Conservation (phyloP, 176 grass and related monocot species). For the Pharus latifolius region DNA sequence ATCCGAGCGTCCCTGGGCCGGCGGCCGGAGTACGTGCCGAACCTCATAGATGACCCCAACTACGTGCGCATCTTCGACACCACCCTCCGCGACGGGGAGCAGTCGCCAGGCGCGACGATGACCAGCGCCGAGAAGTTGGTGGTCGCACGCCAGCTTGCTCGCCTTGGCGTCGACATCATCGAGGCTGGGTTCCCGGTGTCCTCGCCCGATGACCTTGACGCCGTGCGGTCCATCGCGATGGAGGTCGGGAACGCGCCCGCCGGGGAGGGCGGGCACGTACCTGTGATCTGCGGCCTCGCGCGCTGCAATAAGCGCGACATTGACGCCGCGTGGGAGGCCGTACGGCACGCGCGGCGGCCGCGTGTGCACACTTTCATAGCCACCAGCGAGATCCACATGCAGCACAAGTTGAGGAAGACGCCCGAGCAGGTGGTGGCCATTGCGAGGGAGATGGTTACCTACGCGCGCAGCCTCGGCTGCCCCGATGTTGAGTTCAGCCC, state of each 20-base stretch:
- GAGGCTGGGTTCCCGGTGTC: slow-evolving; percentile 85
- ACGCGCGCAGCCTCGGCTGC: slow-evolving; percentile 75
- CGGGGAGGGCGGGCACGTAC: slow-evolving; percentile 50
- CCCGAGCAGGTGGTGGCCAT: slow-evolving; percentile 55
- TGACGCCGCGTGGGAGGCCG: slow-evolving; percentile 88
- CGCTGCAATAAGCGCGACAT: slow-evolving; percentile 69
- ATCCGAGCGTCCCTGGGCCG: neutral
- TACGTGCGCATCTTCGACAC: slow-evolving; percentile 94
- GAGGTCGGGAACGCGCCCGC: slow-evolving; percentile 66
- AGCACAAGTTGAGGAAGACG: slow-evolving; percentile 60
- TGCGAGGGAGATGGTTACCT: slow-evolving; percentile 70
- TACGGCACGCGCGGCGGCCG: slow-evolving; percentile 55
- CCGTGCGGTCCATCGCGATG: slow-evolving; percentile 78
- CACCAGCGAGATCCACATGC: slow-evolving; percentile 87
- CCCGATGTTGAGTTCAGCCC: slow-evolving; percentile 83
- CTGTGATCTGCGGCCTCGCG: slow-evolving; percentile 77
- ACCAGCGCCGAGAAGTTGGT: slow-evolving; percentile 80
- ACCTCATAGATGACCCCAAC: slow-evolving; percentile 60
- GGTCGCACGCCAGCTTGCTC: slow-evolving; percentile 66
- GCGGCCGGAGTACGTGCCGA: slow-evolving; percentile 39
- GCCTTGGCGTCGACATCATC: slow-evolving; percentile 87
- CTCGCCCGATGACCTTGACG: slow-evolving; percentile 88
- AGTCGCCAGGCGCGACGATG: slow-evolving; percentile 86
- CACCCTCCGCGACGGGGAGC: slow-evolving; percentile 87
- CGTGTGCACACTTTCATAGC: slow-evolving; percentile 83